Conservation (phyloP, 2,329 filamentous ascomycete species). For the Chlorencoelia australis region DNA sequence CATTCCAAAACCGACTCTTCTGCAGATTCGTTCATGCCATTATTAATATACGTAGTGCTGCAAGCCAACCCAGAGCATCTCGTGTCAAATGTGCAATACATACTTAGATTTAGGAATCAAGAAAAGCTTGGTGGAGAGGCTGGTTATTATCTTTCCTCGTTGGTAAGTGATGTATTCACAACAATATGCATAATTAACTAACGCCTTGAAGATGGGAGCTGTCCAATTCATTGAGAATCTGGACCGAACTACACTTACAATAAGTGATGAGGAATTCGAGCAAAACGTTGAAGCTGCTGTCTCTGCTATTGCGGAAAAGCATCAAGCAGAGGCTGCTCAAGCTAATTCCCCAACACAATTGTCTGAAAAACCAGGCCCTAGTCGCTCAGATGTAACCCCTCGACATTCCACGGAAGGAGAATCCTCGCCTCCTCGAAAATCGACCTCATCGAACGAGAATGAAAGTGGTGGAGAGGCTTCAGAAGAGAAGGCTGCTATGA, state of each 20-base stretch:
- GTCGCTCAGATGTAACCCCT: conserved; percentile 46
- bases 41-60: conserved; percentile 91
- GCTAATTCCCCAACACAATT: conserved; percentile 27
- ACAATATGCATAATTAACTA: conserved; percentile 4
- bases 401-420: conserved; percentile 51
- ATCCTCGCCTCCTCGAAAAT: conserved; percentile 44
- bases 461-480: conserved; percentile 39
- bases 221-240: conserved; percentile 96
- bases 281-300: conserved; percentile 93
- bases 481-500: conserved; percentile 73
- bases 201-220: conserved; percentile 60
- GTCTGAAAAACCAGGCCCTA: conserved; percentile 38
- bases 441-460: conserved; percentile 43
- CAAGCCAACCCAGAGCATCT: conserved; percentile 91
- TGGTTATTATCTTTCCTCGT: conserved; percentile 91
- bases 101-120: conserved; percentile 90
- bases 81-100: conserved; percentile 97
- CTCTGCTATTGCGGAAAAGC: conserved; percentile 87
- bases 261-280: conserved; percentile 92
- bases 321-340: conserved; percentile 48
- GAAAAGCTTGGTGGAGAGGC: conserved; percentile 97
- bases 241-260: conserved; percentile 86
- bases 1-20: conserved; percentile 91
- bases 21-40: conserved; percentile 88
- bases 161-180: conserved; percentile 48